phyloP scores from a whole-genome alignment of 805 yeast genomes.

The Yarrowia sp. region DNA sequence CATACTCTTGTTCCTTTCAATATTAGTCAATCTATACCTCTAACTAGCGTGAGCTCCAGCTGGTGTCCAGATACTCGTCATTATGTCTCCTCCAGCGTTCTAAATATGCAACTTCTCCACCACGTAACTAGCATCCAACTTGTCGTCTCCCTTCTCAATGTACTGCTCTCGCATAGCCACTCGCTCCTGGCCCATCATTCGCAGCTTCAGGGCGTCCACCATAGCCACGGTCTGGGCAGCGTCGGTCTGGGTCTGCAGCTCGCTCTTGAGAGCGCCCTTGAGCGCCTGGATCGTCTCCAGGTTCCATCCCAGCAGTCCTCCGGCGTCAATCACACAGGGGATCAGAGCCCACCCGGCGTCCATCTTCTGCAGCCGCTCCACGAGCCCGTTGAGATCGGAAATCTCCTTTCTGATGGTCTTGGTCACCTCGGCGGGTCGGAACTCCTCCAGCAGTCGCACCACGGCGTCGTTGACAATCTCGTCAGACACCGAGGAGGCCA shows the following conservation, averaged over 20 bases:
- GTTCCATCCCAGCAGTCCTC: conserved; percentile 73
- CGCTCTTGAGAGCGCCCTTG: not conserved
- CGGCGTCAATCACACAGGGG: conserved; percentile 71
- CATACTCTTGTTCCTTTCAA: not conserved
- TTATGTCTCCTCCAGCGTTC: not conserved
- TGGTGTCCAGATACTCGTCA: not conserved
- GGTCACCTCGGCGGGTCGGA: conserved; percentile 55
- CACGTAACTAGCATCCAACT: conserved; percentile 27
- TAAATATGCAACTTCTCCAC: conserved; percentile 37
- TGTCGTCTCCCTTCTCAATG: conserved; percentile 19
- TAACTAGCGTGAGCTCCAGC: not conserved
- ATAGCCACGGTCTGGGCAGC: conserved; percentile 14
- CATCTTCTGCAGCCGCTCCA: conserved; percentile 56
- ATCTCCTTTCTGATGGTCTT: conserved; percentile 46
- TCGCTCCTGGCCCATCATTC: conserved; percentile 33
- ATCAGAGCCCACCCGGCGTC: conserved; percentile 67
- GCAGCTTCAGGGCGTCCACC: conserved; percentile 14
- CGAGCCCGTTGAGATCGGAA: conserved; percentile 42
- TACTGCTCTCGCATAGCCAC: conserved; percentile 21
- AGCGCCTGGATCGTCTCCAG: conserved; percentile 58
- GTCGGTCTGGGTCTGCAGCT: conserved; percentile 24
- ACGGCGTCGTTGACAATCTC: conserved; percentile 76
- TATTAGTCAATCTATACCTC: conserved; percentile 12
- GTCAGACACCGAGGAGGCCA: conserved; percentile 58
- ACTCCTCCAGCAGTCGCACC: conserved; percentile 69